Evolutionary conservation across 495 filamentous ascomycete genomes (phyloP), one percentile per base, ranked within the genome.

Genomic region (Aspergillus saccharolyticus): DNA sequence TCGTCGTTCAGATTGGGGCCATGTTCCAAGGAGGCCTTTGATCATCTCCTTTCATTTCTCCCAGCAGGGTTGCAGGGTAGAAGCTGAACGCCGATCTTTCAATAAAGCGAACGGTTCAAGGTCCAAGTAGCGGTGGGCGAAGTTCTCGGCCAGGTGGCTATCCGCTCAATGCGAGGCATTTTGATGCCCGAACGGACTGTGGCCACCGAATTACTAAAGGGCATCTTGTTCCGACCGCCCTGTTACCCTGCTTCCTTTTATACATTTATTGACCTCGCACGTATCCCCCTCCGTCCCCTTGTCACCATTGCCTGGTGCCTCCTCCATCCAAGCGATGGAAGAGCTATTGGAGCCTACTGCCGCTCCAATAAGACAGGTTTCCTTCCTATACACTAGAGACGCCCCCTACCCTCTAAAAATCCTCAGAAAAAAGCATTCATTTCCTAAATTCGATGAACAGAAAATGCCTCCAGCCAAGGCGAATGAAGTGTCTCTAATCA

Each of bases 1-100:
- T 67, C 55, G 60, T 66, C 68, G 66, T 69, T 68, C 69, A 65
- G 64, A 62, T 60, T 59, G 33, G 47, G 51, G 61, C 55, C 61
- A 51, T 57, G 30, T 46, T 56, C 24, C 51, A 18, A 65, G 63
- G 22, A 50, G 46, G 46, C 46, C 15, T 21, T 60, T 60, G 33
- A 51, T 58, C 46, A 46, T 52, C 46, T 52, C 54, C 52, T 42
- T 49, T 30, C 39, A 57, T 63, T 47, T 60, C 56, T 39, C 44
- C 52, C 19, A 28, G 46, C 30, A 55, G 39, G 52, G 49, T 42
- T 17, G 42, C 17, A n/a, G 54, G 42, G 49, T 43, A 33, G 53
- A 24, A 16, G 46, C 15, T 14, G 18, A 21, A 20, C 6, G 25
- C 21, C 46, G 16, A 28, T 30, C 4, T 28, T 16, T 17, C 6